Conservation (phyloP, 352 stramenopile genomes). For the Globisporangium recalcitrans region DNA sequence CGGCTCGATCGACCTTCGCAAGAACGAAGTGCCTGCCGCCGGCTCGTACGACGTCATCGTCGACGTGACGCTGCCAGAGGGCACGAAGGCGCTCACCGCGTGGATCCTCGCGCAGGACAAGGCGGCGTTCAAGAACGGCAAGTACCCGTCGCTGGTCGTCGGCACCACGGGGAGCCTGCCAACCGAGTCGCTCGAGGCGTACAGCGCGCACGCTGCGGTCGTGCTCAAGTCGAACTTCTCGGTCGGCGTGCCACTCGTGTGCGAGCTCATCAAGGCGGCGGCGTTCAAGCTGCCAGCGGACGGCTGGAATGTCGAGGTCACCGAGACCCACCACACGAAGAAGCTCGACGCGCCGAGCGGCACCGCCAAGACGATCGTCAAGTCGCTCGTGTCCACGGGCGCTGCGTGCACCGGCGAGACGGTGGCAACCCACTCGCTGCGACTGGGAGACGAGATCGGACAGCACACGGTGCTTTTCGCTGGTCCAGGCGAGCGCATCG, state of each 20-base stretch:
- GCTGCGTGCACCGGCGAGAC: slow-evolving; percentile 42
- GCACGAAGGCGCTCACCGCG: slow-evolving; percentile 56
- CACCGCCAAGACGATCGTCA: slow-evolving; percentile 75
- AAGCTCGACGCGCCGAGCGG: slow-evolving; percentile 81
- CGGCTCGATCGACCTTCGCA: slow-evolving; percentile 59
- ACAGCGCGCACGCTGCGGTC: slow-evolving; percentile 54
- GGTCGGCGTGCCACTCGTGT: slow-evolving; percentile 73
- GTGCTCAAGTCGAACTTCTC: slow-evolving; percentile 83
- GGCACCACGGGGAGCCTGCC: slow-evolving; percentile 68
- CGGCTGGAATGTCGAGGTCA: slow-evolving; percentile 79
- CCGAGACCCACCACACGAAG: slow-evolving; percentile 83
- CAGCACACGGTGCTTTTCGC: slow-evolving; percentile 83
- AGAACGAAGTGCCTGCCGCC: slow-evolving; percentile 30
- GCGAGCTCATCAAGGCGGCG: slow-evolving; percentile 61
- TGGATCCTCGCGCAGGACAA: slow-evolving; percentile 55
- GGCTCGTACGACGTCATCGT: slow-evolving; percentile 64
- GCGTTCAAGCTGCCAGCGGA: slow-evolving; percentile 69
- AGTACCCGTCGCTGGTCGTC: slow-evolving; percentile 66
- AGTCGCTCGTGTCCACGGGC: slow-evolving; percentile 56
- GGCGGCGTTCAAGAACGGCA: slow-evolving; percentile 52
- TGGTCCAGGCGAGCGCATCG: slow-evolving; percentile 69
- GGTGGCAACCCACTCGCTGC: slow-evolving; percentile 62
- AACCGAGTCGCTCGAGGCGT: slow-evolving; percentile 49
- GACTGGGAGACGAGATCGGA: slow-evolving; percentile 75
- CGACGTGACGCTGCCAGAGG: slow-evolving; percentile 71